Evolutionary conservation across 257 asterid genomes (phyloP).

Genomic region (Euphrasia confusa): DNA sequence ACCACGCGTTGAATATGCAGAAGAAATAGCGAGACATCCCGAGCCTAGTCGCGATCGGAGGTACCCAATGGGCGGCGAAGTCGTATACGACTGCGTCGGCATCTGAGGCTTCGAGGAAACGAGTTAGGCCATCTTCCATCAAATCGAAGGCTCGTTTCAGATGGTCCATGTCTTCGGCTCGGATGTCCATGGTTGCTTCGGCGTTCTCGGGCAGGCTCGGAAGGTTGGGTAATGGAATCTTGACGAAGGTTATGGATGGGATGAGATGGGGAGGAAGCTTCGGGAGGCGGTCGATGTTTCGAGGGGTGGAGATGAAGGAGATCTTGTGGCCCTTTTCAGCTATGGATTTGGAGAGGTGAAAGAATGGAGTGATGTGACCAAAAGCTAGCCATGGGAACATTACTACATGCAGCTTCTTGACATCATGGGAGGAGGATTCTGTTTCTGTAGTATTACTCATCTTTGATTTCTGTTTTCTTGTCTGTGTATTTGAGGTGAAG

Average conservation of each 20-base stretch:
- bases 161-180: not conserved
- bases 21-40: constrained; percentile 4
- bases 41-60: constrained; percentile 5
- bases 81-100: constrained; percentile 11
- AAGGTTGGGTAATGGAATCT: not conserved
- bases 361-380: constrained; percentile 27
- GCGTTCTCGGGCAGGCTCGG: not conserved
- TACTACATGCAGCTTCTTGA: constrained; percentile 26
- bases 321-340: constrained; percentile 10
- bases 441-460: no score
- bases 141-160: constrained; percentile 20
- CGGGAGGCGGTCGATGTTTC: constrained; percentile 15
- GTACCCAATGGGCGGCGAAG: constrained; percentile 3
- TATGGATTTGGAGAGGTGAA: constrained; percentile 8
- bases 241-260: not conserved
- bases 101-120: constrained; percentile 1
- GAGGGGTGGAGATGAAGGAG: constrained; percentile 9
- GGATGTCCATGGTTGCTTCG: constrained; percentile 7
- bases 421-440: not conserved
- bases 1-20: constrained; percentile 6
- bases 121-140: not conserved
- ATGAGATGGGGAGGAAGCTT: not conserved
- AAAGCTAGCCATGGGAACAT: constrained; percentile 39
- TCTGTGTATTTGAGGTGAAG: no score
- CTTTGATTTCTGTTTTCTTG: no score